These are phyloP conservation scores for Phytopythium montanum DNA, from an alignment of 352 stramenopile genomes.

Conservation along the genomic window DNA sequence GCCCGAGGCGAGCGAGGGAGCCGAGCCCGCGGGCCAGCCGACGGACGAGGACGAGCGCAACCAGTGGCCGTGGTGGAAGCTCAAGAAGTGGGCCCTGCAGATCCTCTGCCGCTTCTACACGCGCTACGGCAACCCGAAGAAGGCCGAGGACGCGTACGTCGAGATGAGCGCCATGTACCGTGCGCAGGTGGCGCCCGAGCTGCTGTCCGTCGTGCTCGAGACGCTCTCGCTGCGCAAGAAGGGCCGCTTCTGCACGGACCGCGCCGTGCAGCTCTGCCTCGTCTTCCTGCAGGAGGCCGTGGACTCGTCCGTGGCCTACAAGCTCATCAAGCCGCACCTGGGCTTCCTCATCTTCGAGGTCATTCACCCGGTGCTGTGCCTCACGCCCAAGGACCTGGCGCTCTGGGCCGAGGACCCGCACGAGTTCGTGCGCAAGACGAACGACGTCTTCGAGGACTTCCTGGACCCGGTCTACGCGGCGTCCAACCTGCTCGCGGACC, in stretches of 20 bases:
- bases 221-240: constrained; percentile 92
- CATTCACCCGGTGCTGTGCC: constrained; percentile 94
- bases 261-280: constrained; percentile 92
- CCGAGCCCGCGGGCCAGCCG: constrained; percentile 85
- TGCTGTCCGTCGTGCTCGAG: constrained; percentile 81
- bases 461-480: constrained; percentile 93
- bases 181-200: constrained; percentile 88
- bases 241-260: constrained; percentile 95
- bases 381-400: constrained; percentile 92
- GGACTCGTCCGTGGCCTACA: constrained; percentile 96
- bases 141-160: constrained; percentile 87
- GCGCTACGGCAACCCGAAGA: constrained; percentile 95
- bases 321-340: constrained; percentile 97
- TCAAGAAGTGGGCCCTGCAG: constrained; percentile 98
- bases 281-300: constrained; percentile 94
- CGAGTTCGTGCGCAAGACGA: constrained; percentile 97
- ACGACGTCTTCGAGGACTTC: constrained; percentile 97
- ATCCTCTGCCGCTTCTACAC: constrained; percentile 97
- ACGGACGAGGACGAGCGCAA: constrained; percentile 90
- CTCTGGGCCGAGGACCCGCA: constrained; percentile 96
- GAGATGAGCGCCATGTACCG: constrained; percentile 94
- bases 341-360: constrained; percentile 97
- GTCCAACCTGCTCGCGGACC: constrained; percentile 91
- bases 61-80: constrained; percentile 96
- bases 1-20: constrained; percentile 81